These are phyloP conservation scores for Rhodocollybia butyracea DNA, from an alignment of 768 basidiomycete species.

Conservation along the genomic window DNA sequence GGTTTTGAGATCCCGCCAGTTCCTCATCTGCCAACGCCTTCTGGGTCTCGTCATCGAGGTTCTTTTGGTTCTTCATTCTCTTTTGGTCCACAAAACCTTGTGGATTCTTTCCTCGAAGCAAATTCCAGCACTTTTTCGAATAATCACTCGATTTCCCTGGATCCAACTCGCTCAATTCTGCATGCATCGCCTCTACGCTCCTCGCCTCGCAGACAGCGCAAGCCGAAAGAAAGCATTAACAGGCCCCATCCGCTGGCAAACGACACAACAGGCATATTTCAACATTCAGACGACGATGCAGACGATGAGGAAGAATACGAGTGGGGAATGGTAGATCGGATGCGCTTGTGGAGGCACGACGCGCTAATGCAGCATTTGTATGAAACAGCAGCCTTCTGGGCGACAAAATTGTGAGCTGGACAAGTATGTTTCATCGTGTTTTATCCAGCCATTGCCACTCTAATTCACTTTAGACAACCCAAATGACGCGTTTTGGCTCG, in stretches of 20 bases:
- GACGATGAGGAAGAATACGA: slow-evolving; percentile 59
- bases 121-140: slow-evolving; percentile 61
- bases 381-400: slow-evolving; percentile 97
- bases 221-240: slow-evolving; percentile 47
- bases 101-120: slow-evolving; percentile 66
- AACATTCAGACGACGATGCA: slow-evolving; percentile 61
- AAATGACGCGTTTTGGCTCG: slow-evolving; percentile 99
- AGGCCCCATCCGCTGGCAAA: slow-evolving; percentile 72
- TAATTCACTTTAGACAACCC: slow-evolving; percentile 67
- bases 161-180: slow-evolving; percentile 78
- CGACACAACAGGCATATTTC: slow-evolving; percentile 74
- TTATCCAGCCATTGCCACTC: slow-evolving; percentile 9
- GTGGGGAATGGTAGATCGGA: slow-evolving; percentile 90
- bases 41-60: slow-evolving; percentile 56
- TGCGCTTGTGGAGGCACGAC: slow-evolving; percentile 97
- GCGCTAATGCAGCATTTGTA: slow-evolving; percentile 98
- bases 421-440: slow-evolving; percentile 58
- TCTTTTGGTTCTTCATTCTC: slow-evolving; percentile 83
- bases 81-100: slow-evolving; percentile 73
- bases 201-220: slow-evolving; percentile 57
- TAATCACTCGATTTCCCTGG: slow-evolving; percentile 55
- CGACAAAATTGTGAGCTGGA: slow-evolving; percentile 94
- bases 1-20: slow-evolving; percentile 36
- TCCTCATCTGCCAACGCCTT: slow-evolving; percentile 51
- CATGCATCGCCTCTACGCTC: slow-evolving; percentile 69